Conservation (phyloP, 129 eudicot genomes). For the Centella asiatica region DNA sequence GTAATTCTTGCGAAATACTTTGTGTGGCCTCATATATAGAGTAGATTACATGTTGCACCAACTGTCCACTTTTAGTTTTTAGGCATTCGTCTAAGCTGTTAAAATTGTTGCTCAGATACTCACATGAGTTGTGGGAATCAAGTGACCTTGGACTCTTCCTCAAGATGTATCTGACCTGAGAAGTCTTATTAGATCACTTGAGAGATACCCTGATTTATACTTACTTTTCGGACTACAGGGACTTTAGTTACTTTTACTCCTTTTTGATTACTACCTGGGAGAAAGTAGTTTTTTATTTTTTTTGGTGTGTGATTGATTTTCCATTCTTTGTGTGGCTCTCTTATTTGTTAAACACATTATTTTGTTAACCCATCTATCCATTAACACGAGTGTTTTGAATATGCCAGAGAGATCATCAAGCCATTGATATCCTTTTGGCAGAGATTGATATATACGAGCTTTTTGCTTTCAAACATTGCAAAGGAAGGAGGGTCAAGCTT, state of each 20-base stretch:
- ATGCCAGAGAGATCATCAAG: constrained; percentile 81
- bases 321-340: neutral
- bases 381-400: constrained; percentile 20
- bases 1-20: too few species aligned
- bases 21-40: neutral
- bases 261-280: neutral
- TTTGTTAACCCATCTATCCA: neutral
- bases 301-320: neutral
- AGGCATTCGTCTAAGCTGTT: neutral
- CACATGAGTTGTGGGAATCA: neutral
- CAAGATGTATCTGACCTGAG: too few species aligned
- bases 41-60: too few species aligned
- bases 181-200: neutral
- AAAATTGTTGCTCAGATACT: too few species aligned
- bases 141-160: neutral
- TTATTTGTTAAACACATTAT: neutral
- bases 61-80: too few species aligned
- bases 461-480: constrained; percentile 92
- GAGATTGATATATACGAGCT: constrained; percentile 98
- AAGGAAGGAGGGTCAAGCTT: constrained; percentile 85
- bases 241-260: too few species aligned
- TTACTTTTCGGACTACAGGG: neutral
- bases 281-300: neutral
- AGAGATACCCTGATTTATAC: neutral
- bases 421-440: constrained; percentile 90